phyloP scores from a whole-genome alignment of 2,329 filamentous ascomycete genomes.

The Cladosporium sp. region DNA sequence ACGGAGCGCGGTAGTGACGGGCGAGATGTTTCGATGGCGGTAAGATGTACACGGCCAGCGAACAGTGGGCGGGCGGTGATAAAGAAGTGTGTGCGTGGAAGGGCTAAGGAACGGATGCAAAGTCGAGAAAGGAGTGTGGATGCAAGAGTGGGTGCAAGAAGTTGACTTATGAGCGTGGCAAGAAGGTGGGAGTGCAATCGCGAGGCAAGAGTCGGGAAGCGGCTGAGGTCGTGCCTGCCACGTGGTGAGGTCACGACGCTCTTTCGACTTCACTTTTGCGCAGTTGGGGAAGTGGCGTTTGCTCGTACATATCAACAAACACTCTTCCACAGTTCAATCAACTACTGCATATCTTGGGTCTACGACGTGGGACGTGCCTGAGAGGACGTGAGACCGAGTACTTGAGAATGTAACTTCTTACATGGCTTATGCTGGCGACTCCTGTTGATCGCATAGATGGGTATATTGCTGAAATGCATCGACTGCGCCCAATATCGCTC shows the following conservation, averaged over 20 bases:
- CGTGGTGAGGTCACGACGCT: neutral
- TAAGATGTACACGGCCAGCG: slow-evolving; percentile 9
- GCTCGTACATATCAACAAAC: neutral
- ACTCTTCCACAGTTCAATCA: neutral
- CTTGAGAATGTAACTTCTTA: neutral
- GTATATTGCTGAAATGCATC: slow-evolving; percentile 14
- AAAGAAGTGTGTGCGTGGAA: neutral
- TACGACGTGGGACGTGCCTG: neutral
- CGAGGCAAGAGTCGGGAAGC: neutral
- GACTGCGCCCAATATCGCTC: neutral
- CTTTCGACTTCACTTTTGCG: neutral
- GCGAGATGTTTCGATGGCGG: neutral
- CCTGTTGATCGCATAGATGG: neutral
- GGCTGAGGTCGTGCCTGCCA: slow-evolving; percentile 7
- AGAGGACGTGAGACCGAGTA: neutral
- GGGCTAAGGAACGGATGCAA: slow-evolving; percentile 7
- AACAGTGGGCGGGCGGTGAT: neutral
- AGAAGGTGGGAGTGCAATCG: neutral
- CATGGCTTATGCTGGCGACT: neutral
- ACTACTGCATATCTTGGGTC: neutral
- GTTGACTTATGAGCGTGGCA: neutral
- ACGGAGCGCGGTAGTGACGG: neutral
- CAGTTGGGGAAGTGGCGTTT: neutral
- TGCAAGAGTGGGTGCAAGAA: neutral
- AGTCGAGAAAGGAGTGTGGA: slow-evolving; percentile 10